A percentile compares a stretch with the other conserved stretches of the same genome.
phyloP scores from a whole-genome alignment of 306 rosid species.

The Acacia crassicarpa region DNA sequence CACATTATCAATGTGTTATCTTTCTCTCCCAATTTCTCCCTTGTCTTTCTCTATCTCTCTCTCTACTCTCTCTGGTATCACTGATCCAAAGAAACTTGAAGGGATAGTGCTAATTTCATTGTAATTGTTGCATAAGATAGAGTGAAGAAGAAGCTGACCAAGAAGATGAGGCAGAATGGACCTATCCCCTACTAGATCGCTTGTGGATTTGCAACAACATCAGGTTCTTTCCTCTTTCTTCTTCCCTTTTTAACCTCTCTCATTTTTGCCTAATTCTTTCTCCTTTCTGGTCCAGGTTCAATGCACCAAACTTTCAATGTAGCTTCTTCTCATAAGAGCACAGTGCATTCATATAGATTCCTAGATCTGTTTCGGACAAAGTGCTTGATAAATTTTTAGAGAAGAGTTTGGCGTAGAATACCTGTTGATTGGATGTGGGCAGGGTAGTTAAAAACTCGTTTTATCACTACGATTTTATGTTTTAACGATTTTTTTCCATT shows the following conservation, averaged over 20 bases:
- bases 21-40: too few relatives aligned
- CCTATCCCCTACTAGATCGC: conserved; percentile 71
- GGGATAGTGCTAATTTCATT: not conserved
- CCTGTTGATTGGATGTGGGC: too few relatives aligned
- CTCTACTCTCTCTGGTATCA: too few relatives aligned
- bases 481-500: too few relatives aligned
- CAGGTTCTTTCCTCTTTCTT: not conserved
- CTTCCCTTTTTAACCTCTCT: too few relatives aligned
- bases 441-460: too few relatives aligned
- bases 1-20: too few relatives aligned
- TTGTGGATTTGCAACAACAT: conserved; percentile 57
- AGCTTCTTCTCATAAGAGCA: not conserved
- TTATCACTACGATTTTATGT: too few relatives aligned
- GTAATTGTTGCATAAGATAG: conserved; percentile 53
- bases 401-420: not conserved
- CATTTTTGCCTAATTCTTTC: conserved; percentile 29
- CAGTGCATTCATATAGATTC: not conserved
- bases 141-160: conserved; percentile 68
- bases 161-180: conserved; percentile 80
- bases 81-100: not conserved
- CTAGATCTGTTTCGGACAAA: not conserved
- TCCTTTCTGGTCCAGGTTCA: not conserved
- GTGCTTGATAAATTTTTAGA: too few relatives aligned
- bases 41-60: too few relatives aligned
- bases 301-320: not conserved